A percentile compares a stretch with the other conserved stretches of the same genome.
phyloP scores from a whole-genome alignment of 2,329 filamentous ascomycete genomes.

The Sarocladium brachiariae region DNA sequence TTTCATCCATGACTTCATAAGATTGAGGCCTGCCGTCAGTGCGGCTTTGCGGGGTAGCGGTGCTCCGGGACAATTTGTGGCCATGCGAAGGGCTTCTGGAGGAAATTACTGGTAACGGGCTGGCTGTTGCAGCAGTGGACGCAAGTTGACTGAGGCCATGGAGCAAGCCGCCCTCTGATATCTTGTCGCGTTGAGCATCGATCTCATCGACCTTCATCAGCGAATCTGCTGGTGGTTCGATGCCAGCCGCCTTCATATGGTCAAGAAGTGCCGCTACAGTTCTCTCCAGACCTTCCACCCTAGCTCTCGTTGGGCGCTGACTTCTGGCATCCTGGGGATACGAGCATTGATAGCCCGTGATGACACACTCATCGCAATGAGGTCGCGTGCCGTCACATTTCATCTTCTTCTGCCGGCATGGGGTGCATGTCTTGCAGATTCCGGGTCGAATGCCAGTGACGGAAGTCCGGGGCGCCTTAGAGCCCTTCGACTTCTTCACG shows the following conservation, averaged over 20 bases:
- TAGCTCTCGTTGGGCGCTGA: slow-evolving; percentile 24
- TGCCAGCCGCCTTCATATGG: slow-evolving; percentile 26
- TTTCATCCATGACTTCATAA: neutral
- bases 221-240: slow-evolving; percentile 14
- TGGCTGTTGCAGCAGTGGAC: slow-evolving; percentile 22
- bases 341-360: slow-evolving; percentile 21
- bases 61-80: neutral
- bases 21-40: neutral
- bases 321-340: slow-evolving; percentile 28
- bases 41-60: neutral
- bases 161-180: slow-evolving; percentile 9
- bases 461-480: neutral
- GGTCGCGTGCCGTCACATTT: slow-evolving; percentile 27
- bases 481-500: neutral
- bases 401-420: slow-evolving; percentile 29
- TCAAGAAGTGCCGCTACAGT: slow-evolving; percentile 23
- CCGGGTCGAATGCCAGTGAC: neutral
- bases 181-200: slow-evolving; percentile 17
- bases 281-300: slow-evolving; percentile 24
- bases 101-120: slow-evolving; percentile 18
- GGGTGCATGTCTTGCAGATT: slow-evolving; percentile 32
- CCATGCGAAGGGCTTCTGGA: neutral
- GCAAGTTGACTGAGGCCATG: slow-evolving; percentile 22
- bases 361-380: slow-evolving; percentile 24
- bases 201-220: slow-evolving; percentile 21